These are phyloP conservation scores for Draba incana DNA, from an alignment of 345 rosid species.

Conservation along the genomic window DNA sequence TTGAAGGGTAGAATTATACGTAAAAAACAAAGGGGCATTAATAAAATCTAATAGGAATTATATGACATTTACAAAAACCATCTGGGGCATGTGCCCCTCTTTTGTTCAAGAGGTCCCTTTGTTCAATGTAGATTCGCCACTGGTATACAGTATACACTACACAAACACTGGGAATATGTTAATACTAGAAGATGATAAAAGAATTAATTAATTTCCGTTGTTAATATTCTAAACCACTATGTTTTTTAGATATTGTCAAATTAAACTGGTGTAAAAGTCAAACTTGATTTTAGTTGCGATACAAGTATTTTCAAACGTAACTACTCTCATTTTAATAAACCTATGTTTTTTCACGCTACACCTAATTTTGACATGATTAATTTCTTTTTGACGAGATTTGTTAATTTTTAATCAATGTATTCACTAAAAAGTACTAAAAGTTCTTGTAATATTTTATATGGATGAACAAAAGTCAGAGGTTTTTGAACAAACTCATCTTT, in stretches of 20 bases:
- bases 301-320: conserved; percentile 30
- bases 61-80: too few species aligned
- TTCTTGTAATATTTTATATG: conserved; percentile 1
- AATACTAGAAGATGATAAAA: neutral
- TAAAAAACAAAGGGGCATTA: too few species aligned
- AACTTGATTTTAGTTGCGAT: conserved; percentile 22
- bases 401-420: neutral
- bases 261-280: conserved; percentile 32
- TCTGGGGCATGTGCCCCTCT: too few species aligned
- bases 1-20: too few species aligned
- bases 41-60: too few species aligned
- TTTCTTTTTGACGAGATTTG: conserved; percentile 20
- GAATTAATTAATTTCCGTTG: neutral
- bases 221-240: conserved; percentile 15
- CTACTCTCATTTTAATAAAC: conserved; percentile 30
- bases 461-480: conserved; percentile 27
- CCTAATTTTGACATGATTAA: conserved; percentile 11
- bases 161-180: conserved; percentile 9
- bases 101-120: too few species aligned
- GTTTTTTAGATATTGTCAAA: conserved; percentile 28
- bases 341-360: conserved; percentile 28
- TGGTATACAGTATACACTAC: too few species aligned
- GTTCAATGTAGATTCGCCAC: too few species aligned
- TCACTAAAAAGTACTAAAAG: neutral
- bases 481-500: conserved; percentile 9